Evolutionary conservation across 495 filamentous ascomycete genomes (phyloP).

Genomic region (Hypoxylon crocopeplum): DNA sequence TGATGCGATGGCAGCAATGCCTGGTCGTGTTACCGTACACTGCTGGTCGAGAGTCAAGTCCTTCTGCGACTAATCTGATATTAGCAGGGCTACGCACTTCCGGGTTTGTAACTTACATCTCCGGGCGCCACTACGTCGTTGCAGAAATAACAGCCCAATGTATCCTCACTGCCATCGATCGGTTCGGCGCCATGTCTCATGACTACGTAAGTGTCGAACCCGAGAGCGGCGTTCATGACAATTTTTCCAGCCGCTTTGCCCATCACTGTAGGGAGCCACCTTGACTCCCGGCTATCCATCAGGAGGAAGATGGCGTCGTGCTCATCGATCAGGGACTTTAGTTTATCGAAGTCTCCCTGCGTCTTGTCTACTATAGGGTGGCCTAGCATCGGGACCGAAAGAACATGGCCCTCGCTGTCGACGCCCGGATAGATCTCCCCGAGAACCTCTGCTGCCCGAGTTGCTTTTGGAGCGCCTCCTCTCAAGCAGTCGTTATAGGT

Average conservation of each 20-base stretch:
- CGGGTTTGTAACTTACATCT: conserved; percentile 69
- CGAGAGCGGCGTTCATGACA: conserved; percentile 93
- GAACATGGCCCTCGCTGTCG: conserved; percentile 73
- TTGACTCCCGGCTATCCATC: conserved; percentile 93
- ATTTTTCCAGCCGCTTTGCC: conserved; percentile 91
- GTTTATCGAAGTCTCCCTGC: conserved; percentile 73
- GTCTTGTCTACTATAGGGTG: conserved; percentile 80
- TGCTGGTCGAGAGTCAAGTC: conserved; percentile 96
- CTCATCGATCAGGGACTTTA: conserved; percentile 77
- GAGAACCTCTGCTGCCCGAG: conserved; percentile 79
- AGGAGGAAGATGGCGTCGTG: conserved; percentile 95
- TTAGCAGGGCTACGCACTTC: conserved; percentile 47
- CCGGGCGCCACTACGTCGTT: conserved; percentile 96
- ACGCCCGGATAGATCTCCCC: conserved; percentile 91
- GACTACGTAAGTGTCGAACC: conserved; percentile 95
- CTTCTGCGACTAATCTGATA: conserved; percentile 74
- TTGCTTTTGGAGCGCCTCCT: conserved; percentile 85
- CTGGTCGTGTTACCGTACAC: conserved; percentile 95
- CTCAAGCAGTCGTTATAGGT: conserved; percentile 86
- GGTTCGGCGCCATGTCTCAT: conserved; percentile 85
- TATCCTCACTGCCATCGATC: conserved; percentile 58
- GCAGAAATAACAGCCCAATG: conserved; percentile 96
- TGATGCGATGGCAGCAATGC: conserved; percentile 89
- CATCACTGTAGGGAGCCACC: conserved; percentile 98
- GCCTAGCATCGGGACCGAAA: conserved; percentile 93